Base-by-base conservation (phyloP, 108 stramenopile genomes). In the Cyclotella atomus region DNA sequence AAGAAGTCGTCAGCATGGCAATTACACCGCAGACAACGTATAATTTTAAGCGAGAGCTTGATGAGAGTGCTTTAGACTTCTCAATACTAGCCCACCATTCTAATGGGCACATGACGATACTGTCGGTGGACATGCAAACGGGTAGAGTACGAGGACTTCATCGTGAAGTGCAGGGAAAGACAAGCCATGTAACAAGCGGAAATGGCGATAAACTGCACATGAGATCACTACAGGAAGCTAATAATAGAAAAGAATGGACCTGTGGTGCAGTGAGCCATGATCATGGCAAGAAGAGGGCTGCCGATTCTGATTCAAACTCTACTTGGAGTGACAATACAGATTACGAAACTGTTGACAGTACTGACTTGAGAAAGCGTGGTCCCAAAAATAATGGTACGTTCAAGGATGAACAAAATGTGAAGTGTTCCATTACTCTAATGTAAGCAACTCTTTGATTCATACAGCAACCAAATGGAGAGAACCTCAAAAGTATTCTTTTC, bases 401-500 rank as follows among this genome's bases (percentile, higher is more conserved):
- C 52, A 52, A 23, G n/a, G 20, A 23, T 9, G 24, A 52, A 23
- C 23, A 10, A 23, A 52, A n/a, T 24, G 24, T 23, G 20, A 23
- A 41, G 7, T 24, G 21, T 21, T 19, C 19, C 45, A 34, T 38
- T 32, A 19, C 17, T 17, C 66, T 34, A 6, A 24, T 47, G 28
- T 8, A 57, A 4, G 28, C 2, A 21, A 38, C 9, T 15, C 36
- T 19, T 16, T 41, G 19, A 16, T 41, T 41, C 12, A 41, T 41
- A n/a, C n/a, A 70, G 52, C 71, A 34, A 25, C 64, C 46, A n/a
- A 28, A 25, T 76, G 75, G 75, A 52, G 23, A 41, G 47, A 59
- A 76, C 77, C 71, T 17, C 52, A 65, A 46, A 64, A 64, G 2
- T 73, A 78, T 25, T 60, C 70, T 21, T 78, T 67, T 27, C 41